Evolutionary conservation across 1,284 basidiomycete species (phyloP), one percentile per base, ranked within the genome.

Genomic region (Puccinia horiana): DNA sequence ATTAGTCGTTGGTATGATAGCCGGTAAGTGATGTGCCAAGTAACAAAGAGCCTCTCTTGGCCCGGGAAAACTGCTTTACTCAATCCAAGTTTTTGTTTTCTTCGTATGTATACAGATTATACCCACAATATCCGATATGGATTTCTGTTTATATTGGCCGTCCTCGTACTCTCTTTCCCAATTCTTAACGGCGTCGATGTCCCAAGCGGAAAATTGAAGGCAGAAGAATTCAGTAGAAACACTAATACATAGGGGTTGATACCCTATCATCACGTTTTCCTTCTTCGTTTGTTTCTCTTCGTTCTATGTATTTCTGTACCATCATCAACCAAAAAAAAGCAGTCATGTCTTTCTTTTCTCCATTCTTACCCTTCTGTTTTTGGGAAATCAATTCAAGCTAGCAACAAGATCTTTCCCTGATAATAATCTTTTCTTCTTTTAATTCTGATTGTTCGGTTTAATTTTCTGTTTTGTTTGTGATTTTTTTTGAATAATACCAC

Each of bases 111-210:
- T 37, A 26, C 32, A 81, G 78, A 81, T 81, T 65, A 72, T 14
- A 74, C 78, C 11, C 76, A 54, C 26, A 58, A 96, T 86, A 95
- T 96, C 82, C 92, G 94, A 26, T 93, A 93, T 83, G 92, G 92
- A 0, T 97, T 97, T 87, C 91, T 94, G 86, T 94, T 97, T 88
- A 90, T 97, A 29, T 89, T 93, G 1, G 84, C 89, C 70, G 93
- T 96, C 91, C 89, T 97, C 16, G 91, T 93, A 89, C 83, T 91
- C 0, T 92, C 94, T 0, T 88, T 96, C 4, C 95, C 95, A 0
- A 88, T 96, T 0, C 89, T 97, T 16, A 81, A 81, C 44, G 52
- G 20, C 32, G 54, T 81, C 37, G 52, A 81, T 49, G 37, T 81
- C 14, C 49, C 56, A 6, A 37, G 42, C 42, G 78, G 78, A 23